Evolutionary conservation across 202 grass and related monocot genomes (phyloP).

Genomic region (Panicum hallii): DNA sequence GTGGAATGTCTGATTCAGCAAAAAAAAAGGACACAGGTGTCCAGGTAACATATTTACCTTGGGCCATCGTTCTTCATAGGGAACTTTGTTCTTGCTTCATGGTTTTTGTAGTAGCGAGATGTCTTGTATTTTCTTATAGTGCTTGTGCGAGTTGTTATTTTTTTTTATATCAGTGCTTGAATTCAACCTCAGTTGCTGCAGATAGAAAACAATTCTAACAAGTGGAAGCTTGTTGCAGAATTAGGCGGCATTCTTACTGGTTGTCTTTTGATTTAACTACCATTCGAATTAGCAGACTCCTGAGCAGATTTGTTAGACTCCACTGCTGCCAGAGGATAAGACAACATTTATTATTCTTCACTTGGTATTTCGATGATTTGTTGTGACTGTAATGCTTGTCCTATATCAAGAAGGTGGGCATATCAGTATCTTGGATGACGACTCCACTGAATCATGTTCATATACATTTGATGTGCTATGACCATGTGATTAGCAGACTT

Average conservation of each 20-base stretch:
- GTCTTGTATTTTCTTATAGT: slow-evolving; percentile 31
- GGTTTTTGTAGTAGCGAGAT: neutral
- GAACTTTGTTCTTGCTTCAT: neutral
- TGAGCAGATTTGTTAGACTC: slow-evolving; percentile 60
- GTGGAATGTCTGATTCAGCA: neutral
- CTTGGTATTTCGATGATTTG: slow-evolving; percentile 48
- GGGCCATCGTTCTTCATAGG: neutral
- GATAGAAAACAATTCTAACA: slow-evolving; percentile 64
- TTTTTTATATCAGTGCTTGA: slow-evolving; percentile 36
- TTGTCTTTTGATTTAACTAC: slow-evolving; percentile 75
- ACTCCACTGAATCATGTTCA: slow-evolving; percentile 46
- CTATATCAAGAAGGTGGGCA: slow-evolving; percentile 50
- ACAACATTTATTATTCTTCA: slow-evolving; percentile 37
- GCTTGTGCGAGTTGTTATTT: slow-evolving; percentile 25
- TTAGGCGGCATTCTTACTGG: slow-evolving; percentile 69
- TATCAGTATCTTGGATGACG: slow-evolving; percentile 49
- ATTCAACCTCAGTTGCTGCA: slow-evolving; percentile 66
- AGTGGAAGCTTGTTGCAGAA: slow-evolving; percentile 86
- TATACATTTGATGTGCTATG: slow-evolving; percentile 38
- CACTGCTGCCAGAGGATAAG: slow-evolving; percentile 57
- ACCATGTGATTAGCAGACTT: slow-evolving; percentile 52
- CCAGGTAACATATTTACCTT: neutral
- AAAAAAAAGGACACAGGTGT: neutral
- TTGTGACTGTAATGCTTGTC: slow-evolving; percentile 52
- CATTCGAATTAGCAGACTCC: slow-evolving; percentile 58